phyloP scores from a whole-genome alignment of 768 basidiomycete species.

The Phanerochaete carnosa region DNA sequence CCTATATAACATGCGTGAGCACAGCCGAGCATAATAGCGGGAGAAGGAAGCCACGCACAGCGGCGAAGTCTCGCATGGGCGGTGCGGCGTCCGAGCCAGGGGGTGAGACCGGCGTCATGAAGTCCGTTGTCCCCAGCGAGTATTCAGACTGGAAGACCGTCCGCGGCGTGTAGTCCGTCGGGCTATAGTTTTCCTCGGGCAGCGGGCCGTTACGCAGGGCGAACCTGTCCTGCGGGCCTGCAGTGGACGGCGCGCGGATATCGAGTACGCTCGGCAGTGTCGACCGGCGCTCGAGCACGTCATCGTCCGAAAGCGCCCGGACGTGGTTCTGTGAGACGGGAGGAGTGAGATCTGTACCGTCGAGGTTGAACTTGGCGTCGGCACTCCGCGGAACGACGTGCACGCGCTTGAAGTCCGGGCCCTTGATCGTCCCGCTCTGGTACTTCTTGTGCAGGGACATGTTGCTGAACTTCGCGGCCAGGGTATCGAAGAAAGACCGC shows the following conservation, averaged over 20 bases:
- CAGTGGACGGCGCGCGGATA: conserved; percentile 5
- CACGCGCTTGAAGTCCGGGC: conserved; percentile 17
- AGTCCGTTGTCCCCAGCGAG: conserved; percentile 11
- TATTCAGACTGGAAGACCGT: conserved; percentile 7
- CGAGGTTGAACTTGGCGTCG: conserved; percentile 17
- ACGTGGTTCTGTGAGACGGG: not conserved
- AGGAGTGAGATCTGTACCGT: conserved; percentile 14
- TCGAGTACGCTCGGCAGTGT: conserved; percentile 16
- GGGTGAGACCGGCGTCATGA: conserved; percentile 1
- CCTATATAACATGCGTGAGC: not conserved
- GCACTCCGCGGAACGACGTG: conserved; percentile 9
- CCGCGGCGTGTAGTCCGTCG: not conserved
- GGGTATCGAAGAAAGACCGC: not conserved
- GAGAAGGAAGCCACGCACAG: not conserved
- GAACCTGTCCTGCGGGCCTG: not conserved
- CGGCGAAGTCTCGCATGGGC: not conserved
- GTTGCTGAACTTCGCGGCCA: conserved; percentile 11
- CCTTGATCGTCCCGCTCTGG: conserved; percentile 15
- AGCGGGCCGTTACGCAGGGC: not conserved
- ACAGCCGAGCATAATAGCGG: not conserved
- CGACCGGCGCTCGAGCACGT: not conserved
- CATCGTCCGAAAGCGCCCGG: too few relatives aligned
- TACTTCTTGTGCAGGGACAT: conserved; percentile 4
- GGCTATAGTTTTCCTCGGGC: not conserved
- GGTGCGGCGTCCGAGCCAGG: not conserved